phyloP scores from a whole-genome alignment of 805 yeast species.

The Yamadazyma endophytica region DNA sequence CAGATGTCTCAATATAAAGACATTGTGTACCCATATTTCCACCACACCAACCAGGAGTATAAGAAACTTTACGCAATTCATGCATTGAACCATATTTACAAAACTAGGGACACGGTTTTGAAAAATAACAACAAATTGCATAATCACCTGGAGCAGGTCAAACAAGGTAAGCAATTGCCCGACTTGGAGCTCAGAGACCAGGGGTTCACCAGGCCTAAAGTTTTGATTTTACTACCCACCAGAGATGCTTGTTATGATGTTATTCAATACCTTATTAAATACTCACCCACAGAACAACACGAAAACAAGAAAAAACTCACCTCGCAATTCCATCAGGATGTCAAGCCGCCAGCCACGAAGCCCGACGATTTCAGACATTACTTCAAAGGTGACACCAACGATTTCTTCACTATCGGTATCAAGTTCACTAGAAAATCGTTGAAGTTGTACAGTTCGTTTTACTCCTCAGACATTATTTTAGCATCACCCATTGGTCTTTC shows the following conservation, averaged over 20 bases:
- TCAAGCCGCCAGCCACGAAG: conserved; percentile 48
- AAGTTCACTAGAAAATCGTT: conserved; percentile 86
- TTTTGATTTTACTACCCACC: conserved; percentile 77
- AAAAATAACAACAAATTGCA: conserved; percentile 65
- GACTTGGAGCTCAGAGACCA: conserved; percentile 80
- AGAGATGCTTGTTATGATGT: conserved; percentile 72
- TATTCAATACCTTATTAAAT: conserved; percentile 54
- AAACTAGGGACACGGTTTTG: conserved; percentile 81
- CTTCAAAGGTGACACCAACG: conserved; percentile 88
- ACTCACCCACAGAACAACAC: conserved; percentile 68
- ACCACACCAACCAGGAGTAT: conserved; percentile 49
- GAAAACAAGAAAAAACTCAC: conserved; percentile 78
- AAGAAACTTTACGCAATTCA: conserved; percentile 67
- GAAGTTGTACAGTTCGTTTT: conserved; percentile 79
- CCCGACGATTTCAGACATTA: conserved; percentile 79
- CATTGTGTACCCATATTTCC: conserved; percentile 54
- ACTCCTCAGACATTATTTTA: conserved; percentile 77
- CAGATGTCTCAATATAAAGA: conserved; percentile 75
- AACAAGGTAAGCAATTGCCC: conserved; percentile 29
- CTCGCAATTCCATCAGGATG: conserved; percentile 57
- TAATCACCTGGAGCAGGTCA: conserved; percentile 35
- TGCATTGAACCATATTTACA: conserved; percentile 74
- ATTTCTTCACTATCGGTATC: conserved; percentile 85
- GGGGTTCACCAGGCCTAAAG: conserved; percentile 93
- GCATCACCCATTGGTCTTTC: conserved; percentile 89